phyloP scores from a whole-genome alignment of 2,329 filamentous ascomycete genomes.

The Fusarium sp. region DNA sequence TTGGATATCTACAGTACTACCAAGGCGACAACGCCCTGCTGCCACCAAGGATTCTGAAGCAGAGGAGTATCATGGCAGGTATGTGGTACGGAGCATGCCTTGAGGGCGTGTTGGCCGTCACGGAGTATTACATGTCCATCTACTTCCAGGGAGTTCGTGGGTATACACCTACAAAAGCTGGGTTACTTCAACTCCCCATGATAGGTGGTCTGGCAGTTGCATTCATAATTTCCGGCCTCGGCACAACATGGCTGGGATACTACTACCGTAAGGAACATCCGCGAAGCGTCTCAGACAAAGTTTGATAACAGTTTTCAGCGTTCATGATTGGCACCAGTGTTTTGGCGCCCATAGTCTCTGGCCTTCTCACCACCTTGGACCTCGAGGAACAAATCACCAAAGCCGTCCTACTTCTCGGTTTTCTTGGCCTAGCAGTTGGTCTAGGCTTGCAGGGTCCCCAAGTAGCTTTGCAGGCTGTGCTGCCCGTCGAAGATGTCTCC shows the following conservation, averaged over 20 bases:
- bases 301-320: constrained; percentile 17
- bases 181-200: constrained; percentile 38
- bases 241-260: constrained; percentile 35
- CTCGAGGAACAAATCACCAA: constrained; percentile 36
- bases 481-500: constrained; percentile 35
- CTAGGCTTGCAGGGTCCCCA: constrained; percentile 38
- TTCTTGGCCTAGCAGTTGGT: constrained; percentile 36
- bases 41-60: constrained; percentile 33
- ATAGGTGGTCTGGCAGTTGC: constrained; percentile 30
- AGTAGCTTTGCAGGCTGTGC: constrained; percentile 32
- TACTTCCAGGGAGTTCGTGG: constrained; percentile 42
- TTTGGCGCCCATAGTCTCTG: constrained; percentile 33
- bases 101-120: constrained; percentile 36
- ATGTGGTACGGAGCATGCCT: constrained; percentile 40
- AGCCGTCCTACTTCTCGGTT: constrained; percentile 28
- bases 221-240: constrained; percentile 35
- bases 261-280: constrained; percentile 33
- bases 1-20: constrained; percentile 32
- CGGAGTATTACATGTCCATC: constrained; percentile 42
- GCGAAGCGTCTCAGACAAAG: accelerated
- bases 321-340: constrained; percentile 40
- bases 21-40: constrained; percentile 34
- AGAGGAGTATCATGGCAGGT: constrained; percentile 38
- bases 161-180: constrained; percentile 31
- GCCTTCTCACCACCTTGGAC: constrained; percentile 36